These are phyloP conservation scores for Erigeron canadensis DNA, from an alignment of 129 eudicot species.

Conservation along the genomic window DNA sequence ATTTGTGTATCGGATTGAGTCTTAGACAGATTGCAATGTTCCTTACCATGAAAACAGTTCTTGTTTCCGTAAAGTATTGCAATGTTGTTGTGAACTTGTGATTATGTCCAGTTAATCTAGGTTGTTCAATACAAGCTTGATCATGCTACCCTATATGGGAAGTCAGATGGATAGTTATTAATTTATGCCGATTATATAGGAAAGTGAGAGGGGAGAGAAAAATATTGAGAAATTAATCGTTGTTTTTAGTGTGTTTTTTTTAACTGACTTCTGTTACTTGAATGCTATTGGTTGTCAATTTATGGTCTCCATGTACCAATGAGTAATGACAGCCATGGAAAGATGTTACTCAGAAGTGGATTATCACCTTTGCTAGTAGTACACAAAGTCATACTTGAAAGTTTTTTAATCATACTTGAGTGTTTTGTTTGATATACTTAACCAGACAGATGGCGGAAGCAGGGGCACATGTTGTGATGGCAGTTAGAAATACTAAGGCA, in stretches of 20 bases:
- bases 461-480: constrained; percentile 94
- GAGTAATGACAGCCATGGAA: background rate
- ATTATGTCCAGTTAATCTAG: background rate
- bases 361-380: constrained; percentile 5
- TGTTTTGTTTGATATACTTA: background rate
- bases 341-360: background rate
- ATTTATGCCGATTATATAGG: background rate
- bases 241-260: no score
- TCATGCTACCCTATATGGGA: background rate
- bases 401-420: background rate
- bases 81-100: no score
- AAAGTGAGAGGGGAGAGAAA: no score
- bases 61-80: no score
- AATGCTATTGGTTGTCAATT: background rate
- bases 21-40: no score
- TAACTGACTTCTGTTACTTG: background rate
- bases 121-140: background rate
- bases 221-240: background rate
- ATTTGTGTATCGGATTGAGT: no score
- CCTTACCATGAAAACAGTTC: no score
- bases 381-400: background rate
- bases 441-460: constrained; percentile 89
- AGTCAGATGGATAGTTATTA: background rate
- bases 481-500: constrained; percentile 76
- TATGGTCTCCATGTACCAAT: background rate